These are phyloP conservation scores for Elsinoe ampelina DNA, from an alignment of 2,329 filamentous ascomycete species.

Conservation along the genomic window DNA sequence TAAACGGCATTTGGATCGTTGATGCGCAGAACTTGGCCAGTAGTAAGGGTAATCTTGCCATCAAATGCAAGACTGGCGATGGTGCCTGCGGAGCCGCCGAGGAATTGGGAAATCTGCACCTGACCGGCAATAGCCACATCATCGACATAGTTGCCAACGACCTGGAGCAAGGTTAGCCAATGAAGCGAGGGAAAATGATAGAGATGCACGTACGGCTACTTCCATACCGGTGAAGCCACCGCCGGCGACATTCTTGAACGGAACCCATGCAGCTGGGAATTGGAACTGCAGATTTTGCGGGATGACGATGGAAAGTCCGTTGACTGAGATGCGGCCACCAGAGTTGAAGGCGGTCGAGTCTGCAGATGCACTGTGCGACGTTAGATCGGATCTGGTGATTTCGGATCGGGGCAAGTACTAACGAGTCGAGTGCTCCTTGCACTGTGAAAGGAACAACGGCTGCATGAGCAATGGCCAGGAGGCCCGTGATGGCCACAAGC, in stretches of 20 bases:
- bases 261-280: slow-evolving; percentile 40
- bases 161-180: slow-evolving; percentile 18
- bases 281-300: slow-evolving; percentile 43
- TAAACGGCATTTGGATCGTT: slow-evolving; percentile 20
- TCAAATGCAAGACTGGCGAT: slow-evolving; percentile 27
- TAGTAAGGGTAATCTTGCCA: slow-evolving; percentile 30
- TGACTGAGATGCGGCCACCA: slow-evolving; percentile 39
- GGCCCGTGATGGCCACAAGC: not conserved
- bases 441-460: slow-evolving; percentile 5
- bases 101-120: slow-evolving; percentile 30
- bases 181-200: not conserved
- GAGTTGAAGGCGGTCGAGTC: slow-evolving; percentile 29
- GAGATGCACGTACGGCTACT: slow-evolving; percentile 19
- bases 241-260: slow-evolving; percentile 29
- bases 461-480: not conserved
- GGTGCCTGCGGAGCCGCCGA: slow-evolving; percentile 30
- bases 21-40: slow-evolving; percentile 25
- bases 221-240: slow-evolving; percentile 20
- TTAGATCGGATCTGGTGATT: not conserved
- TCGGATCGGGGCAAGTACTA: not conserved
- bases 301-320: slow-evolving; percentile 37
- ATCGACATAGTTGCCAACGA: slow-evolving; percentile 33
- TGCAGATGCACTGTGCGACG: not conserved
- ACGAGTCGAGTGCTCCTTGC: slow-evolving; percentile 4
- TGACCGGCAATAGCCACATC: slow-evolving; percentile 32